phyloP scores from a whole-genome alignment of 805 yeast species.

The Saccharomycopsis capsularis region DNA sequence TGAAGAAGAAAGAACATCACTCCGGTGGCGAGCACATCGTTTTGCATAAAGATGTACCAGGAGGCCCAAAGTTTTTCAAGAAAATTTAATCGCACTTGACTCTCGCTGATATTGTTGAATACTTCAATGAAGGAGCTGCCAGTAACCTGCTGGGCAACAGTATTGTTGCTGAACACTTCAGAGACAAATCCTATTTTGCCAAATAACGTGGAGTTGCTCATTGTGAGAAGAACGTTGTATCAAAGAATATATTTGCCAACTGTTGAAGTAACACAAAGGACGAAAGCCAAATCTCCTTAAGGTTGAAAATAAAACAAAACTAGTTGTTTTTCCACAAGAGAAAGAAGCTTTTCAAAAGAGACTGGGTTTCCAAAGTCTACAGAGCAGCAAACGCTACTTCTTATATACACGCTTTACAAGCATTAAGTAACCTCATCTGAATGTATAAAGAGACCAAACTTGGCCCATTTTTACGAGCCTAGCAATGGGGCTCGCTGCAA shows the following conservation, averaged over 20 bases:
- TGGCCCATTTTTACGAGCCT: too few relatives aligned
- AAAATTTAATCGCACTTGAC: conserved; percentile 40
- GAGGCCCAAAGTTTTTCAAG: conserved; percentile 81
- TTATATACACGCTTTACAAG: too few relatives aligned
- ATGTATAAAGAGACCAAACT: too few relatives aligned
- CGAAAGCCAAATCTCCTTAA: background rate
- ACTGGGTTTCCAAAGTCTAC: too few relatives aligned
- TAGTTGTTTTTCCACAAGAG: too few relatives aligned
- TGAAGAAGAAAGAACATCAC: conserved; percentile 73
- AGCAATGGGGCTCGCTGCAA: too few relatives aligned
- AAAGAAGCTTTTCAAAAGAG: too few relatives aligned
- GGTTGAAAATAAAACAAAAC: background rate
- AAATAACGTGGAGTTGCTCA: background rate
- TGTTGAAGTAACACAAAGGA: background rate
- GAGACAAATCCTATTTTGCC: conserved; percentile 3
- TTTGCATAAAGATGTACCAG: conserved; percentile 76
- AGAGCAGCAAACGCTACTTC: too few relatives aligned
- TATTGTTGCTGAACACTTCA: conserved; percentile 7
- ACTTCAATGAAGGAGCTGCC: conserved; percentile 31
- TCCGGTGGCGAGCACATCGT: conserved; percentile 91
- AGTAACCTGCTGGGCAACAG: conserved; percentile 13
- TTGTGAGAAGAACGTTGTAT: background rate
- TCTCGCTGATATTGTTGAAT: conserved; percentile 30
- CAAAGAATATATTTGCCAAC: conserved; percentile 28
- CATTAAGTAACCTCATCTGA: too few relatives aligned